Evolutionary conservation across 2,329 filamentous ascomycete genomes (phyloP).

Genomic region (Claviceps sp.): DNA sequence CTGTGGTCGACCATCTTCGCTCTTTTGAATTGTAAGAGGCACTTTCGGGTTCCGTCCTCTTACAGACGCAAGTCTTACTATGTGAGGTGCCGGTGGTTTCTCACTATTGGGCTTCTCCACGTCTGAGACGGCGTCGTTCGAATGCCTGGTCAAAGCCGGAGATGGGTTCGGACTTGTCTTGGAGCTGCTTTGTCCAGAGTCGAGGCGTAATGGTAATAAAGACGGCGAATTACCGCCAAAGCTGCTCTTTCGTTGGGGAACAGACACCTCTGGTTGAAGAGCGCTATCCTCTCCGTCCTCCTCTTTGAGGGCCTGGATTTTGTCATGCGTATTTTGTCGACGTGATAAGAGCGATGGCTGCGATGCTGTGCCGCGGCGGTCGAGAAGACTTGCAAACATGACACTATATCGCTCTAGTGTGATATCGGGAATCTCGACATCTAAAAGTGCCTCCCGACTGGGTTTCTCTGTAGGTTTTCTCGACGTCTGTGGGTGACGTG

Average conservation of each 20-base stretch:
- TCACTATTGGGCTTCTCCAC: not conserved
- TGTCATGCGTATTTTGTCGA: slow-evolving; percentile 45
- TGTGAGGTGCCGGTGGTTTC: not conserved
- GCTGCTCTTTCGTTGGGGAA: not conserved
- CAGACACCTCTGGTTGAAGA: slow-evolving; percentile 15
- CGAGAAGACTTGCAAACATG: slow-evolving; percentile 74
- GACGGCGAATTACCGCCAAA: slow-evolving; percentile 6
- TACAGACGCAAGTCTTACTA: slow-evolving; percentile 4
- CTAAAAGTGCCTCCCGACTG: slow-evolving; percentile 32
- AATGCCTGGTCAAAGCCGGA: slow-evolving; percentile 35
- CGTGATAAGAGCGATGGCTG: slow-evolving; percentile 32
- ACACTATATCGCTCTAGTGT: slow-evolving; percentile 84
- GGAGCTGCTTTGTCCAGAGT: slow-evolving; percentile 16
- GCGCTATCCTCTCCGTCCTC: not conserved
- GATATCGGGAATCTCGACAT: slow-evolving; percentile 68
- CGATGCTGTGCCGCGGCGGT: slow-evolving; percentile 21
- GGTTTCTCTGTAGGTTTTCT: not conserved
- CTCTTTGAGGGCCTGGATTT: slow-evolving; percentile 20
- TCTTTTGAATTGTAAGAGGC: not conserved
- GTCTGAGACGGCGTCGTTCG: slow-evolving; percentile 19
- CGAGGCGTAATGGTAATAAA: slow-evolving; percentile 31
- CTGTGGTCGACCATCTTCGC: not conserved
- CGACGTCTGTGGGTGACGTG: not conserved
- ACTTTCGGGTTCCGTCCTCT: not conserved
- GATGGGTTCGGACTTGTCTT: slow-evolving; percentile 41